phyloP scores from a whole-genome alignment of 352 stramenopile species.

The Phytophthora idaei region DNA sequence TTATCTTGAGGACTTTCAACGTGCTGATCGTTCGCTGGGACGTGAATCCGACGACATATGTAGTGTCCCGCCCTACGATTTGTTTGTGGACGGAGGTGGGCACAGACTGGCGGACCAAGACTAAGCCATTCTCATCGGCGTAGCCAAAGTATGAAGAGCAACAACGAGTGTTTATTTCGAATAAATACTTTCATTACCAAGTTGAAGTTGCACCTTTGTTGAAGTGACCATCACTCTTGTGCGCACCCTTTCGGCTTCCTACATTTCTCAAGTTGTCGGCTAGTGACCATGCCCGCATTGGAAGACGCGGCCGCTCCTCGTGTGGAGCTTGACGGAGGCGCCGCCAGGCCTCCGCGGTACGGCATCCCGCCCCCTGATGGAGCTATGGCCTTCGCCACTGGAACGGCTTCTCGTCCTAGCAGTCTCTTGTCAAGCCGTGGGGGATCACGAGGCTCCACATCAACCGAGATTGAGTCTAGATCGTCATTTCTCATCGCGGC shows the following conservation, averaged over 20 bases:
- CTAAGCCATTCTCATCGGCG: slow-evolving; percentile 40
- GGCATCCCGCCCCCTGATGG: slow-evolving; percentile 31
- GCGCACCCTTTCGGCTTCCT: slow-evolving; percentile 7
- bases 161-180: background rate
- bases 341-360: slow-evolving; percentile 38
- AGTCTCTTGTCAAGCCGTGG: slow-evolving; percentile 16
- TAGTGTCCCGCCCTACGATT: slow-evolving; percentile 34
- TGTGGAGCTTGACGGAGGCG: slow-evolving; percentile 44
- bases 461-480: slow-evolving; percentile 17
- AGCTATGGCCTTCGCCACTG: slow-evolving; percentile 13
- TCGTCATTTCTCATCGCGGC: slow-evolving; percentile 66
- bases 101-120: slow-evolving; percentile 42
- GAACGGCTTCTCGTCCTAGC: background rate
- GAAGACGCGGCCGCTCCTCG: slow-evolving; percentile 7
- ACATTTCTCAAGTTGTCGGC: slow-evolving; percentile 27
- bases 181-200: slow-evolving; percentile 19
- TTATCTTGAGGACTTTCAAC: slow-evolving; percentile 44
- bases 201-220: slow-evolving; percentile 30
- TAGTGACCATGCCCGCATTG: slow-evolving; percentile 26
- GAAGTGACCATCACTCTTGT: slow-evolving; percentile 51
- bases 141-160: background rate
- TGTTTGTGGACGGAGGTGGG: slow-evolving; percentile 46
- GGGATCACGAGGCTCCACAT: slow-evolving; percentile 29
- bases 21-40: slow-evolving; percentile 44
- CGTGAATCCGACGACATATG: slow-evolving; percentile 37